These are phyloP conservation scores for Citrus mangshanensis DNA, from an alignment of 345 rosid species.

Conservation along the genomic window DNA sequence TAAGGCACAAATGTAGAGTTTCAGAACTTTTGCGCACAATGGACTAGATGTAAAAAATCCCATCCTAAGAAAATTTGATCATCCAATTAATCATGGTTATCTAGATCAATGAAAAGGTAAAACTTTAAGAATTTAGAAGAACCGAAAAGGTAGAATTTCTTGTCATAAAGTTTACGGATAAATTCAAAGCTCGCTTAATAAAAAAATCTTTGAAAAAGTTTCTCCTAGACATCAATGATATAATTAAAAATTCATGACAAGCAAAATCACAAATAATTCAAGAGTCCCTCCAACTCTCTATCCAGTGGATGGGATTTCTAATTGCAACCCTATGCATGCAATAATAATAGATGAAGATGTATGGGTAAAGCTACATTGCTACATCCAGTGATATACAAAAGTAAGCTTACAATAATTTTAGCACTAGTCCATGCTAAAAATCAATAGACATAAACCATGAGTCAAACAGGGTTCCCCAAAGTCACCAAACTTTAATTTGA, in stretches of 20 bases:
- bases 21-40: neutral
- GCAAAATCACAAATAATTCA: neutral
- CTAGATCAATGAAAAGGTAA: neutral
- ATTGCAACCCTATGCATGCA: neutral
- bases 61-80: neutral
- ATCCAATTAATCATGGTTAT: constrained; percentile 6
- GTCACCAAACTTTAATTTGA: neutral
- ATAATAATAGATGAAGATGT: neutral
- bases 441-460: neutral
- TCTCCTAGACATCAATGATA: neutral
- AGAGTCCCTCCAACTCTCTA: neutral
- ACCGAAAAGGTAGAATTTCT: neutral
- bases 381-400: neutral
- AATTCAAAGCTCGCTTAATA: neutral
- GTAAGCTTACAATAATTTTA: neutral
- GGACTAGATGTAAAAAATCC: neutral
- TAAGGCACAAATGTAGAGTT: neutral
- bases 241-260: neutral
- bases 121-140: neutral
- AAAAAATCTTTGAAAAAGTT: neutral
- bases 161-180: neutral
- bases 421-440: neutral
- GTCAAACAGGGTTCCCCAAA: neutral
- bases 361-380: neutral
- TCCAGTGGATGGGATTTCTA: neutral